Conservation (phyloP, 768 basidiomycete genomes). For the Auriscalpium orientale region DNA sequence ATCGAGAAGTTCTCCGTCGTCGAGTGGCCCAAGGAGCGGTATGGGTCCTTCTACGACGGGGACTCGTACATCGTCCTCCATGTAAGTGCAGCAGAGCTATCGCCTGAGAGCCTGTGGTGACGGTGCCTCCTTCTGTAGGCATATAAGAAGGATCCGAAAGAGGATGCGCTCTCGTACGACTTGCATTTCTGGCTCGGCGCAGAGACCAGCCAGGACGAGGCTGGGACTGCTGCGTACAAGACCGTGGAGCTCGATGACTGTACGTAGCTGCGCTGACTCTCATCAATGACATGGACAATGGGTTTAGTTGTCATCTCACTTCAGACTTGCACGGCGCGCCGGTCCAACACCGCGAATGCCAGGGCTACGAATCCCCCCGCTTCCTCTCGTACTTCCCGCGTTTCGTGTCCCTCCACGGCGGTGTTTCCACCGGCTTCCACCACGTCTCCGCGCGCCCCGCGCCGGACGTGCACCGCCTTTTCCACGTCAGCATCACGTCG, state of each 20-base stretch:
- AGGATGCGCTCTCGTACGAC: slow-evolving; percentile 42
- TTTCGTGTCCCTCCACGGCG: slow-evolving; percentile 40
- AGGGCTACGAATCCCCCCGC: slow-evolving; percentile 45
- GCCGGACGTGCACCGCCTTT: slow-evolving; percentile 39
- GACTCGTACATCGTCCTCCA: slow-evolving; percentile 62
- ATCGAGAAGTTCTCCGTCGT: slow-evolving; percentile 50
- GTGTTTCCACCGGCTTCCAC: slow-evolving; percentile 45
- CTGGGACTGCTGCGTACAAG: slow-evolving; percentile 56
- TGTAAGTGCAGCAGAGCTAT: slow-evolving; percentile 26
- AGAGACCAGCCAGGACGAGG: slow-evolving; percentile 54
- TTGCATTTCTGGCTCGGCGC: slow-evolving; percentile 62
- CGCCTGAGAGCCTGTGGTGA: too few relatives aligned
- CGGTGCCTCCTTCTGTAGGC: slow-evolving; percentile 33
- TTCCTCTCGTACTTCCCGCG: slow-evolving; percentile 45
- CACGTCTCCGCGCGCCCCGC: slow-evolving; percentile 39
- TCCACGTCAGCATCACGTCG: slow-evolving; percentile 33
- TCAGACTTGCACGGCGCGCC: slow-evolving; percentile 48
- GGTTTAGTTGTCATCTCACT: neutral
- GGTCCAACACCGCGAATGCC: slow-evolving; percentile 56
- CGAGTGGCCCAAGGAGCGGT: slow-evolving; percentile 42
- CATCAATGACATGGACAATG: neutral
- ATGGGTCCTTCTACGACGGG: slow-evolving; percentile 54
- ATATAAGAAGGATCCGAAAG: slow-evolving; percentile 45
- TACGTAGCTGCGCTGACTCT: slow-evolving; percentile 22
- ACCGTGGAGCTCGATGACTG: slow-evolving; percentile 62